Conservation (phyloP, 345 rosid species). For the Salix viminalis region DNA sequence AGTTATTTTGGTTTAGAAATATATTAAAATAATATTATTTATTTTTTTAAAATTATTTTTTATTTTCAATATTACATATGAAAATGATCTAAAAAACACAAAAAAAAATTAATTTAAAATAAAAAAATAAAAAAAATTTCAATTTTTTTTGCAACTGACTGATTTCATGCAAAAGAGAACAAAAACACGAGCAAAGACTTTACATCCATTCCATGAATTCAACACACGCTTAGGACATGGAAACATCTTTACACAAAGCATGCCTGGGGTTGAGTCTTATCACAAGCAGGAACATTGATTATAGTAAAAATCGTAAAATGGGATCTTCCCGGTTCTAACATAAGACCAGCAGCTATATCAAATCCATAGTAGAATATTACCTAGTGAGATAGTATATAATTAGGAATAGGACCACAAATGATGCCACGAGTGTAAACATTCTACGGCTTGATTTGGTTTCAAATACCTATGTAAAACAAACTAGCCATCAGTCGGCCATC, state of each 20-base stretch:
- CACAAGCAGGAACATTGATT: constrained; percentile 24
- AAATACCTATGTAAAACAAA: constrained; percentile 49
- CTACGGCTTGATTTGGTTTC: constrained; percentile 91
- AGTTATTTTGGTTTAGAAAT: too few species aligned
- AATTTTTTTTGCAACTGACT: not conserved
- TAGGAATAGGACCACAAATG: constrained; percentile 76
- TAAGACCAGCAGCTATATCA: constrained; percentile 9
- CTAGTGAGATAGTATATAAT: constrained; percentile 78
- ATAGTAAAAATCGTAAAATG: constrained; percentile 4
- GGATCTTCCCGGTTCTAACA: constrained; percentile 21
- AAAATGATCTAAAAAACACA: too few species aligned
- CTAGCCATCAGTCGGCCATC: constrained; percentile 6
- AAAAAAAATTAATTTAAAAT: too few species aligned
- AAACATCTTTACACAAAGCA: constrained; percentile 29
- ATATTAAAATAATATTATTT: too few species aligned
- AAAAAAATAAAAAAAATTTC: too few species aligned
- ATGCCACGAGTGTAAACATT: constrained; percentile 82
- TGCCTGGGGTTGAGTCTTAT: constrained; percentile 7
- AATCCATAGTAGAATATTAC: constrained; percentile 25
- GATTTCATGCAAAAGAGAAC: not conserved
- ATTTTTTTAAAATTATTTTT: too few species aligned
- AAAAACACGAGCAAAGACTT: not conserved
- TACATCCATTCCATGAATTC: constrained; percentile 8
- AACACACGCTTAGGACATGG: not conserved
- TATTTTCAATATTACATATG: too few species aligned